phyloP scores from a whole-genome alignment of 352 stramenopile genomes.

The Peronospora belbahrii region DNA sequence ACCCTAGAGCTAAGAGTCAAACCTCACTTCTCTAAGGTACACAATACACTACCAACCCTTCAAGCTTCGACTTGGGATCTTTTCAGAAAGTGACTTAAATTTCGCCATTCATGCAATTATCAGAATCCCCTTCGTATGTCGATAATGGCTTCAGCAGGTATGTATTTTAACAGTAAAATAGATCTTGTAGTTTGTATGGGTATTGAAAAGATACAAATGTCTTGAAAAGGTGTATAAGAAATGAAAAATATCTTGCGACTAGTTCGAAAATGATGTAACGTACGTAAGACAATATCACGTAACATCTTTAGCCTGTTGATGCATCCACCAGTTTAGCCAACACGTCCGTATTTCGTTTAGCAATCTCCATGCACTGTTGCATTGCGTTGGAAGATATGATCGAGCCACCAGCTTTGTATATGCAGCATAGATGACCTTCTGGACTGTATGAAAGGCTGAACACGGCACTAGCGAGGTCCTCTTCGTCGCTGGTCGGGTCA shows the following conservation, averaged over 20 bases:
- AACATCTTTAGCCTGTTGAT: no score
- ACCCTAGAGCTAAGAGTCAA: no score
- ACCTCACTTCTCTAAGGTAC: not conserved
- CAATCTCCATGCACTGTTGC: conserved; percentile 55
- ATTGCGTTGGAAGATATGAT: conserved; percentile 42
- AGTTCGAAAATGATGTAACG: not conserved
- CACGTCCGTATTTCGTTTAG: conserved; percentile 31
- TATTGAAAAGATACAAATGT: not conserved
- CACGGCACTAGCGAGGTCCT: conserved; percentile 44
- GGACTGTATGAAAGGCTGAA: conserved; percentile 67
- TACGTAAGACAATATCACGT: no score
- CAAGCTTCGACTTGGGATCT: conserved; percentile 18
- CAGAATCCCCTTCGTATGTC: not conserved
- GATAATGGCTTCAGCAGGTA: not conserved
- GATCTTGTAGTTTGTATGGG: no score
- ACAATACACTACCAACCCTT: not conserved
- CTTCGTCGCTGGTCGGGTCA: conserved; percentile 67
- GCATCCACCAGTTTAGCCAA: conserved; percentile 39
- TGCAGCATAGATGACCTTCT: conserved; percentile 46
- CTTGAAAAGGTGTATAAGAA: not conserved
- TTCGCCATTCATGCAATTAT: not conserved
- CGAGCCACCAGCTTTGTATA: conserved; percentile 63
- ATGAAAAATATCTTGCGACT: not conserved
- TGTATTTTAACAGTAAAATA: no score
- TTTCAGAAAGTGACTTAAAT: conserved; percentile 7